phyloP scores from a whole-genome alignment of 2,329 filamentous ascomycete species.

The Harringtonia lauricola region DNA sequence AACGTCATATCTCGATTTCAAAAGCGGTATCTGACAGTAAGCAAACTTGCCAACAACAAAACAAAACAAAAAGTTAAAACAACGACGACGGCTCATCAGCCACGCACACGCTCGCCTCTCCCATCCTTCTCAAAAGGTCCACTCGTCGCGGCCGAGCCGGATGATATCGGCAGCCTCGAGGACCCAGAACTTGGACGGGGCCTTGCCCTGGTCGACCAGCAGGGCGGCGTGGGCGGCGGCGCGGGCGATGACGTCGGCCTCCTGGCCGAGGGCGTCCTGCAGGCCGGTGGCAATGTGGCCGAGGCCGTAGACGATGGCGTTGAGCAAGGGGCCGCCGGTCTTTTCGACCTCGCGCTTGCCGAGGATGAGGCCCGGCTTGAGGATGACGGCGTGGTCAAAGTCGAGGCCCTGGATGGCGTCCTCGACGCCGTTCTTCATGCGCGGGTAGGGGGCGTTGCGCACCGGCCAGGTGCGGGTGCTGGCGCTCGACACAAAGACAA shows the following conservation, averaged over 20 bases:
- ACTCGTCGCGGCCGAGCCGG: slow-evolving; percentile 51
- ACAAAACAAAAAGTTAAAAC: neutral
- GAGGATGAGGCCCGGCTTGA: slow-evolving; percentile 64
- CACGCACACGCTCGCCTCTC: too few species aligned
- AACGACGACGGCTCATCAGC: neutral
- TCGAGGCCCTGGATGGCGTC: slow-evolving; percentile 58
- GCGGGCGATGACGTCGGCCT: slow-evolving; percentile 59
- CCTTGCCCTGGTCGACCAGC: slow-evolving; percentile 47
- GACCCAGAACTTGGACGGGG: slow-evolving; percentile 49
- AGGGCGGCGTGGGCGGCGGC: slow-evolving; percentile 52
- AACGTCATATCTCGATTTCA: too few species aligned
- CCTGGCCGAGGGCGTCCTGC: slow-evolving; percentile 61
- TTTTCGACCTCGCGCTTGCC: slow-evolving; percentile 56
- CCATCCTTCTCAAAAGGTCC: slow-evolving; percentile 19
- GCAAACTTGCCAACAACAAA: too few species aligned
- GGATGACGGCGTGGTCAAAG: slow-evolving; percentile 69
- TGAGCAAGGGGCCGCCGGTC: slow-evolving; percentile 43
- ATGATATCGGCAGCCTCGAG: slow-evolving; percentile 52
- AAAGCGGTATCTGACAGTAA: too few species aligned
- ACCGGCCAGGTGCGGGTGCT: slow-evolving; percentile 31
- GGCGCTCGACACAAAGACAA: slow-evolving; percentile 61
- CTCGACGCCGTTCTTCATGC: slow-evolving; percentile 85
- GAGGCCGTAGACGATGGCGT: slow-evolving; percentile 42
- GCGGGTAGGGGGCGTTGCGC: slow-evolving; percentile 37
- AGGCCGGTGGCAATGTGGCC: slow-evolving; percentile 39